Base-by-base conservation (phyloP, 2,329 filamentous ascomycete species). In the Penicillium crustosum region DNA sequence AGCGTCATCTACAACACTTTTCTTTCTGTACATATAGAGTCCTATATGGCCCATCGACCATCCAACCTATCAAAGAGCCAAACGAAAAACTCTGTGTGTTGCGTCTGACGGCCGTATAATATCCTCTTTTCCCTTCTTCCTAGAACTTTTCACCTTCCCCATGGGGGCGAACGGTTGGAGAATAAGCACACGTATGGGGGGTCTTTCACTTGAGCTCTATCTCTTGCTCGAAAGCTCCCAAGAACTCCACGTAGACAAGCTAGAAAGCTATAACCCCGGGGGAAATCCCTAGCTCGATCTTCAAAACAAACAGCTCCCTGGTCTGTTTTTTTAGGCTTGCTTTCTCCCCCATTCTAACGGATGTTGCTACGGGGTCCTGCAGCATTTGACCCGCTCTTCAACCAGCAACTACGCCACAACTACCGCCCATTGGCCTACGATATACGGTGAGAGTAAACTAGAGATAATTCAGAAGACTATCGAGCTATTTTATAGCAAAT, bases 1-100 rank as follows among this genome's bases (percentile, higher is more conserved):
- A 67, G 65, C 65, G 65, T 67, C 64, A 66, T 67, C 65, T 67
- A 66, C 65, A 67, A 67, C 64, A 64, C 60, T 64, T 67, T 67
- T 64, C 60, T 64, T 66, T 66, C 45, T 67, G 65, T 67, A 67
- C 65, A 67, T 67, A 67, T 67, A 67, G 65, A 67, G 65, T 67
- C 47, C 64, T 65, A 66, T 59, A 66, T 67, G 65, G 65, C 65
- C 65, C 61, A 65, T 60, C 55, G 55, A 57, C 63, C 63, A 67
- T 62, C 65, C 64, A 63, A 64, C 61, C 58, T 66, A 66, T 57
- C 53, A 64, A 66, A 60, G 65, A 67, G 65, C 65, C 65, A 67
- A 66, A 65, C 59, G 55, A 67, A 67, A 51, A 67, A 67, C 65
- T 67, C 65, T 67, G 62, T 67, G 65, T 67, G 65, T 67, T 67